phyloP scores from a whole-genome alignment of 768 basidiomycete species.

The Lentinula aciculospora region DNA sequence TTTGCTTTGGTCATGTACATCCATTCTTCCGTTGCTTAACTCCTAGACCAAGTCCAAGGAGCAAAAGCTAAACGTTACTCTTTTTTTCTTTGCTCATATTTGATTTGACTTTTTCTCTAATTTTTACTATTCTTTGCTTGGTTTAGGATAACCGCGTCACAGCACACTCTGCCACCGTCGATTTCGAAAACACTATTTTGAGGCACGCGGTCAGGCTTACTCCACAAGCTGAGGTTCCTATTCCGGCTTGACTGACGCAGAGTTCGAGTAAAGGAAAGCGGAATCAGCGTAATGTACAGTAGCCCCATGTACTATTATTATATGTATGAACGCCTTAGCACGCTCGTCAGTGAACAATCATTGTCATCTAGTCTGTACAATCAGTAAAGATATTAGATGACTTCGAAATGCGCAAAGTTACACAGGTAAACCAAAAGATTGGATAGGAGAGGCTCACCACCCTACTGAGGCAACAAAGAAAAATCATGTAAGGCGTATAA shows the following conservation, averaged over 20 bases:
- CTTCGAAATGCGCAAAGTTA: background rate
- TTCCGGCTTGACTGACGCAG: constrained; percentile 18
- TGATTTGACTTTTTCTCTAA: background rate
- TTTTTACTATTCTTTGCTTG: background rate
- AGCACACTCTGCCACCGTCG: constrained; percentile 37
- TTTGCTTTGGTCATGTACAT: background rate
- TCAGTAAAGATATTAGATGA: background rate
- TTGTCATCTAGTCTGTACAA: background rate
- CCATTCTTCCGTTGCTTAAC: background rate
- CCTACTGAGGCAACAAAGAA: background rate
- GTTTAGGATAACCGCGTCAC: constrained; percentile 41
- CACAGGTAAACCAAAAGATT: background rate
- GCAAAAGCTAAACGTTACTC: background rate
- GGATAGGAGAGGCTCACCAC: background rate
- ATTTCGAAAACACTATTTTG: constrained; percentile 29
- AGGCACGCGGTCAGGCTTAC: constrained; percentile 44
- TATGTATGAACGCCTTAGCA: background rate
- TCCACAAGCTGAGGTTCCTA: constrained; percentile 43
- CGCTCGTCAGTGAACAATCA: background rate
- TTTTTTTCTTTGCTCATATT: background rate
- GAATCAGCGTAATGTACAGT: too few species aligned
- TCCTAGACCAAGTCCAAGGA: background rate
- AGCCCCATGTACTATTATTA: background rate
- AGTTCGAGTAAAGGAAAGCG: background rate
- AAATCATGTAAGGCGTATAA: background rate